A percentile compares a stretch with the other conserved stretches of the same genome.
phyloP scores from a whole-genome alignment of 2,329 filamentous ascomycete genomes.

The Alternaria infectoria region DNA sequence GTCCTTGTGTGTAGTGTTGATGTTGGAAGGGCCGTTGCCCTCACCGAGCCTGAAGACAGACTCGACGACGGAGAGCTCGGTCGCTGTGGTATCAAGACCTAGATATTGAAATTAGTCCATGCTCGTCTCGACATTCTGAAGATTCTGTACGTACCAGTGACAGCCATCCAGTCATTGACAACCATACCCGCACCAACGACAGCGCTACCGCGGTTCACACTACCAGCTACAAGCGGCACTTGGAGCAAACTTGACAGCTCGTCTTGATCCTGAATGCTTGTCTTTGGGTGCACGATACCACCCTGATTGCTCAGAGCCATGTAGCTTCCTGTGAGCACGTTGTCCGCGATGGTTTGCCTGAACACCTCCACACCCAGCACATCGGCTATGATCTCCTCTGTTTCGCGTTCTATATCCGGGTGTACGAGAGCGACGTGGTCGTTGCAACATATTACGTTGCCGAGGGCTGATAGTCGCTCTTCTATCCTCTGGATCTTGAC shows the following conservation, averaged over 20 bases:
- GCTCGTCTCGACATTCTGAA: background rate
- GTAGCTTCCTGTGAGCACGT: conserved; percentile 94
- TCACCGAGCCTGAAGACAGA: conserved; percentile 94
- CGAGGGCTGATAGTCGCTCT: conserved; percentile 91
- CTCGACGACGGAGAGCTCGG: conserved; percentile 94
- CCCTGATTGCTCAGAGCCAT: conserved; percentile 97
- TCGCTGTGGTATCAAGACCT: conserved; percentile 94
- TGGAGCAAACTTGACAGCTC: conserved; percentile 92
- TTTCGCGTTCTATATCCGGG: conserved; percentile 95
- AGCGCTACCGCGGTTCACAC: conserved; percentile 88
- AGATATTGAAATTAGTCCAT: conserved; percentile 1
- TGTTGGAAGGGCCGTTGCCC: conserved; percentile 75
- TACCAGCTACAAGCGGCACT: conserved; percentile 92
- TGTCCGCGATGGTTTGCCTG: conserved; percentile 93
- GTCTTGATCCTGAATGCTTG: conserved; percentile 95
- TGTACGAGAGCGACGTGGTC: conserved; percentile 97
- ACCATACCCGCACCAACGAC: conserved; percentile 98
- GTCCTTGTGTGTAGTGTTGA: conserved; percentile 89
- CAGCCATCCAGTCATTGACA: conserved; percentile 96
- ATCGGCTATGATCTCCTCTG: conserved; percentile 97
- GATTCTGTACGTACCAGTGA: conserved; percentile 61
- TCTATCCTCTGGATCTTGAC: conserved; percentile 98
- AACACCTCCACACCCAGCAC: conserved; percentile 89
- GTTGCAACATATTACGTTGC: conserved; percentile 95
- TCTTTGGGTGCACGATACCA: conserved; percentile 96